A percentile compares a stretch with the other conserved stretches of the same genome.
Conservation (phyloP, 73 alveolate genomes). For the Tetrahymena malaccensis region DNA sequence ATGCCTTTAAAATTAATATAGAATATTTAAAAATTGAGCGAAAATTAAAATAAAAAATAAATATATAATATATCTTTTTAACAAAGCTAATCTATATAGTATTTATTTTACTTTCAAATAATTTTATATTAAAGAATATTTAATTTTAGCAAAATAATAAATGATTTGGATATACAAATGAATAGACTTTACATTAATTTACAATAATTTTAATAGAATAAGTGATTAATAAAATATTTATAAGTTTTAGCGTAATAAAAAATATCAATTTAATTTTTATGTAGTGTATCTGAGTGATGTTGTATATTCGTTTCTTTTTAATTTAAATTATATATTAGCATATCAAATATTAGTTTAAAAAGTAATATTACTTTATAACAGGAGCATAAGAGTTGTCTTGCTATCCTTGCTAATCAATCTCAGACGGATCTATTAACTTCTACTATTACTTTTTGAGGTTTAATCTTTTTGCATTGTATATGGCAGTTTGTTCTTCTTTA, state of each 20-base stretch:
- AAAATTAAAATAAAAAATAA: no score
- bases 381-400: neutral
- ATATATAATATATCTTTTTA: no score
- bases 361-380: neutral
- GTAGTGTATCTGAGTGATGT: neutral
- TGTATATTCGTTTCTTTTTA: neutral
- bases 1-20: no score
- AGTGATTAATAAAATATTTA: neutral
- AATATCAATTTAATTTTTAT: neutral
- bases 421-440: neutral
- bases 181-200: no score
- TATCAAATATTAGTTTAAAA: neutral
- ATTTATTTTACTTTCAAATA: no score
- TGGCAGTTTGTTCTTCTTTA: neutral
- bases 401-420: neutral
- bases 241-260: neutral
- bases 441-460: neutral
- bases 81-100: no score
- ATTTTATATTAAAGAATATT: no score
- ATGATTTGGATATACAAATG: neutral
- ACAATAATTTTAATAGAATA: no score
- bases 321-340: neutral
- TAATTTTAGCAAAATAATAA: no score
- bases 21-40: no score
- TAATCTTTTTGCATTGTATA: neutral